Conservation (phyloP, 2,329 filamentous ascomycete genomes). For the Colletotrichum chrysophilum region DNA sequence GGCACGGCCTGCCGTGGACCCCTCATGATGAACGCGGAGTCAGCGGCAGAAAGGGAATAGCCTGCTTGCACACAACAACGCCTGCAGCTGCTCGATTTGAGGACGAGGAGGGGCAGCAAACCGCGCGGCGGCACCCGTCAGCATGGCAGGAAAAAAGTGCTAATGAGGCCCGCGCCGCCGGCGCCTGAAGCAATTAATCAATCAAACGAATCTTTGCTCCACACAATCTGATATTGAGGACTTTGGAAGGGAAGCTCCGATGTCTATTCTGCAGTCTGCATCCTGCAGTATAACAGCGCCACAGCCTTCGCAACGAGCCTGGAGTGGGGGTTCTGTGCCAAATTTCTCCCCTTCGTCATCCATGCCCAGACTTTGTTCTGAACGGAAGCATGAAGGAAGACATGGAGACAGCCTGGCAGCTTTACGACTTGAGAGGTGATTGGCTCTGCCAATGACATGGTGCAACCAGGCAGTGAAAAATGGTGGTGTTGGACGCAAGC, state of each 20-base stretch:
- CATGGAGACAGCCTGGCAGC: neutral
- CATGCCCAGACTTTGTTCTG: neutral
- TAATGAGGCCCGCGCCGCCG: conserved; percentile 16
- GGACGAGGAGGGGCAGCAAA: neutral
- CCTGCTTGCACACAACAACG: neutral
- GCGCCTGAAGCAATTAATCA: conserved; percentile 3
- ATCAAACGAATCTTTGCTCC: neutral
- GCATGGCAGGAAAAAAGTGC: neutral
- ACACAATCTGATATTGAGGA: neutral
- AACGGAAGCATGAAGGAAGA: neutral
- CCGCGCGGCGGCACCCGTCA: neutral
- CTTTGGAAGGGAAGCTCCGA: neutral
- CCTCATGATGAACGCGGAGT: conserved; percentile 1
- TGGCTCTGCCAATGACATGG: conserved; percentile 1
- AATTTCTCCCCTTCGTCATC: conserved; percentile 8
- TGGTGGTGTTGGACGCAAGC: neutral
- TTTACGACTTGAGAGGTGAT: neutral
- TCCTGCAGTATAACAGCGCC: conserved; percentile 12
- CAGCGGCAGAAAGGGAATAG: neutral
- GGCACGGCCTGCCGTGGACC: neutral
- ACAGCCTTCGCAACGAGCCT: neutral
- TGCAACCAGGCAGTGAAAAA: neutral
- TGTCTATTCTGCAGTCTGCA: conserved; percentile 8
- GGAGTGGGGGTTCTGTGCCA: conserved; percentile 7
- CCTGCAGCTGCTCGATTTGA: neutral